These are phyloP conservation scores for Pascua sp. DNA, from an alignment of 1,284 basidiomycete species.

Conservation along the genomic window DNA sequence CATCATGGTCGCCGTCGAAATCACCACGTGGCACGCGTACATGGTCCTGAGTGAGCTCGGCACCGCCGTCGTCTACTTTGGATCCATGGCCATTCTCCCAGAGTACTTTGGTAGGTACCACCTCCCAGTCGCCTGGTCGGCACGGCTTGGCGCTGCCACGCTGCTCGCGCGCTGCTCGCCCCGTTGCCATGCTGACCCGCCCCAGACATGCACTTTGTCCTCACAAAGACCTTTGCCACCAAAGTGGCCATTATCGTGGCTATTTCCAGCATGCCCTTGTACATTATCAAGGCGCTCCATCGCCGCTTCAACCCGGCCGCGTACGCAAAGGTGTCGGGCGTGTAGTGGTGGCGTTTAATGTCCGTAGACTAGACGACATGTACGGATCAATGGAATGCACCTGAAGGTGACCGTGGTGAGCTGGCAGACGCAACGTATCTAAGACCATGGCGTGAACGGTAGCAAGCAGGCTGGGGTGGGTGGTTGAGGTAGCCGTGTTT, in stretches of 20 bases:
- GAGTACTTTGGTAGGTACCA: constrained; percentile 83
- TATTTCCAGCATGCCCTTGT: constrained; percentile 86
- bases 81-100: constrained; percentile 89
- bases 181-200: constrained; percentile 2
- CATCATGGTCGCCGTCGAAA: constrained; percentile 97
- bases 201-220: constrained; percentile 84
- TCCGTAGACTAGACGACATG: not conserved
- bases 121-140: too few species aligned
- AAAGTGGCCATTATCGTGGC: constrained; percentile 94
- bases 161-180: too few species aligned
- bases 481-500: too few species aligned
- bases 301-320: constrained; percentile 86
- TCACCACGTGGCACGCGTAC: constrained; percentile 96
- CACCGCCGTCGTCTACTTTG: constrained; percentile 82
- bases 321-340: constrained; percentile 73
- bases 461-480: too few species aligned
- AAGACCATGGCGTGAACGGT: too few species aligned
- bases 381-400: too few species aligned
- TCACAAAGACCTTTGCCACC: constrained; percentile 85
- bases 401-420: too few species aligned
- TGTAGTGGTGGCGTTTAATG: constrained; percentile 15
- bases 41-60: constrained; percentile 92
- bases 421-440: too few species aligned
- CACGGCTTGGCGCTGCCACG: too few species aligned
- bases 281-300: constrained; percentile 81